Base-by-base conservation (phyloP, 805 yeast genomes). In the Starmera caribaea region DNA sequence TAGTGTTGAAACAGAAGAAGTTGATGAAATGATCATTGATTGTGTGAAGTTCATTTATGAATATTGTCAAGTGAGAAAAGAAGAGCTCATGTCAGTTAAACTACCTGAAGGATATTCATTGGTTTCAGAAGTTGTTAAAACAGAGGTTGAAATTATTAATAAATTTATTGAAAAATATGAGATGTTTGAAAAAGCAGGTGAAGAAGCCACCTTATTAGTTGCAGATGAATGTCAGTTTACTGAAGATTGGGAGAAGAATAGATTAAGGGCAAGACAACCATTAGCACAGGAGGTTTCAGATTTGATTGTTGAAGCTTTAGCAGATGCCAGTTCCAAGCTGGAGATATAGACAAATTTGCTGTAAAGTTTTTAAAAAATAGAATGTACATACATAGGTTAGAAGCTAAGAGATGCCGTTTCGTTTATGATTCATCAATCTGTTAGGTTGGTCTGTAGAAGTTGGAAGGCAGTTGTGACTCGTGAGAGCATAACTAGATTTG, bases 161-260 rank as follows among this genome's bases (percentile, higher is more conserved):
- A 39, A 36, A 12, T 49, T 47, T 37, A 14, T 21, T 5, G 8
- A 21, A 9, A 21, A 21, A 21, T 21, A 21, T 21, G 26, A 21
- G 26, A 21, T 21, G 26, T 21, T 21, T 21, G 32, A 32, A 4
- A 37, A 40, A 7, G 30, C 9, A 26, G 30, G 30, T 8, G 44
- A 42, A 5, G 46, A 52, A 4, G 45, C 38, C 1, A 41, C 41
- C 13, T 48, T 49, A 2, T 35, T 53, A 17, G 38, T 50, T 16
- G 15, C 51, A 7, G 54, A 45, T 8, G 40, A 46, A 7, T 51
- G 44, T 45, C 41, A 52, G 38, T 27, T 50, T 48, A 53, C 44
- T 37, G 44, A 44, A 15, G 44, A 49, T 34, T 44, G 58, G 59
- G n/a, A 45, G 8, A 45, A 45, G 10, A 43, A 44, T 28, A 45